These are phyloP conservation scores for Pythium dissimile DNA, from an alignment of 352 stramenopile genomes.

Conservation along the genomic window DNA sequence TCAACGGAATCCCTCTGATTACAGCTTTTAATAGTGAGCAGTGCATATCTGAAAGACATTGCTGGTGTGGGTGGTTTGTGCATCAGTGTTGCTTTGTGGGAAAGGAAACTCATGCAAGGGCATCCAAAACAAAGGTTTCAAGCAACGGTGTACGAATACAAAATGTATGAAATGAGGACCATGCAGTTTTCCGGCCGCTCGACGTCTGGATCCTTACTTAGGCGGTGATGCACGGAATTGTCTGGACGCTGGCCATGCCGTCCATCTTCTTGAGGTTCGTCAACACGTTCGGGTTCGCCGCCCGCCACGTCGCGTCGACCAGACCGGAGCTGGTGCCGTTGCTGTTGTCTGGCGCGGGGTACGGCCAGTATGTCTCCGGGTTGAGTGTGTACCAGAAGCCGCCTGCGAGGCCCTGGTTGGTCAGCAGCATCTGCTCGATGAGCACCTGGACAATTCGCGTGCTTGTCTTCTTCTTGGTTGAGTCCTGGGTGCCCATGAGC, in stretches of 20 bases:
- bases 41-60: too few relatives aligned
- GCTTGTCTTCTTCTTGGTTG: slow-evolving; percentile 57
- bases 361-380: slow-evolving; percentile 72
- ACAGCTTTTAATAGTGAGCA: too few relatives aligned
- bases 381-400: slow-evolving; percentile 84
- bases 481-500: slow-evolving; percentile 54
- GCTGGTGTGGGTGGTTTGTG: too few relatives aligned
- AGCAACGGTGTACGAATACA: slow-evolving; percentile 6
- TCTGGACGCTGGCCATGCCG: slow-evolving; percentile 59
- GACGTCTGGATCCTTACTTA: slow-evolving; percentile 1
- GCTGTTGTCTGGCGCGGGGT: slow-evolving; percentile 60
- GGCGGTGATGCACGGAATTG: slow-evolving; percentile 50
- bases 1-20: too few relatives aligned
- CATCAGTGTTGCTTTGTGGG: background rate
- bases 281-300: slow-evolving; percentile 67
- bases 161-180: slow-evolving; percentile 15
- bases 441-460: slow-evolving; percentile 64
- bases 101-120: background rate
- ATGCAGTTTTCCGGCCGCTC: background rate
- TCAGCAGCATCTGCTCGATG: slow-evolving; percentile 58
- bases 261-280: slow-evolving; percentile 60
- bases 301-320: slow-evolving; percentile 70
- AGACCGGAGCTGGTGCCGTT: slow-evolving; percentile 55
- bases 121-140: too few relatives aligned
- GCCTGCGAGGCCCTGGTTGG: slow-evolving; percentile 50